phyloP scores from a whole-genome alignment of 257 asterid species.

The Solanum appendiculatum region DNA sequence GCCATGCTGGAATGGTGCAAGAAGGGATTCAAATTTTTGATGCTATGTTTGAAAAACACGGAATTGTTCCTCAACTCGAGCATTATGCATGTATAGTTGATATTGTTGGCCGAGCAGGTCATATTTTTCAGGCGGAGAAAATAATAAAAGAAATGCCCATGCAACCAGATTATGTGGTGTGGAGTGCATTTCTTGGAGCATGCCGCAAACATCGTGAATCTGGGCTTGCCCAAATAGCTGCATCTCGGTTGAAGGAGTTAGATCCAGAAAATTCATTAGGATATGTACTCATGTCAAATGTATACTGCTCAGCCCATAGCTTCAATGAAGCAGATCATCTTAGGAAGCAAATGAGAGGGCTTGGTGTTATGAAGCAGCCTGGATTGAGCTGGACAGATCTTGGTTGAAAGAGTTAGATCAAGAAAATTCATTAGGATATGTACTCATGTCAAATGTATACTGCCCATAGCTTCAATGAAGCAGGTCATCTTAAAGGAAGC shows the following conservation, averaged over 20 bases:
- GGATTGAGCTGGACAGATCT: slow-evolving; percentile 86
- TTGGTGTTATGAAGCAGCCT: slow-evolving; percentile 58
- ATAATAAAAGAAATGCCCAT: slow-evolving; percentile 46
- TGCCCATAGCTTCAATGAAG: slow-evolving; percentile 39
- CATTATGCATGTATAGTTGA: slow-evolving; percentile 84
- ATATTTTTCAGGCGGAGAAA: slow-evolving; percentile 44
- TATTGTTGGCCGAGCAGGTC: slow-evolving; percentile 66
- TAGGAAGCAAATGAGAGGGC: slow-evolving; percentile 42
- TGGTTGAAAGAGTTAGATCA: slow-evolving; percentile 60
- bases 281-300: slow-evolving; percentile 53
- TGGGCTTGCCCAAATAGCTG: slow-evolving; percentile 42
- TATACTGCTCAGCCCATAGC: slow-evolving; percentile 38
- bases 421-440: slow-evolving; percentile 62
- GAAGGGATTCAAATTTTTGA: slow-evolving; percentile 51
- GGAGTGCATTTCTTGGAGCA: slow-evolving; percentile 89
- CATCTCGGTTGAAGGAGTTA: slow-evolving; percentile 50
- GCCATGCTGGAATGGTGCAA: slow-evolving; percentile 73
- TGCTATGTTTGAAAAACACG: slow-evolving; percentile 43
- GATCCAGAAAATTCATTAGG: slow-evolving; percentile 67
- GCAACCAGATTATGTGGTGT: slow-evolving; percentile 68
- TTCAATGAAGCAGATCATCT: slow-evolving; percentile 36
- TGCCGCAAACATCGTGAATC: slow-evolving; percentile 70
- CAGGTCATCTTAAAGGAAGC: slow-evolving; percentile 34
- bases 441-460: slow-evolving; percentile 48
- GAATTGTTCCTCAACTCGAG: slow-evolving; percentile 67